Evolutionary conservation across 2,329 filamentous ascomycete species (phyloP), one percentile per base, ranked within the genome.

Genomic region (Xylariaceae sp.): DNA sequence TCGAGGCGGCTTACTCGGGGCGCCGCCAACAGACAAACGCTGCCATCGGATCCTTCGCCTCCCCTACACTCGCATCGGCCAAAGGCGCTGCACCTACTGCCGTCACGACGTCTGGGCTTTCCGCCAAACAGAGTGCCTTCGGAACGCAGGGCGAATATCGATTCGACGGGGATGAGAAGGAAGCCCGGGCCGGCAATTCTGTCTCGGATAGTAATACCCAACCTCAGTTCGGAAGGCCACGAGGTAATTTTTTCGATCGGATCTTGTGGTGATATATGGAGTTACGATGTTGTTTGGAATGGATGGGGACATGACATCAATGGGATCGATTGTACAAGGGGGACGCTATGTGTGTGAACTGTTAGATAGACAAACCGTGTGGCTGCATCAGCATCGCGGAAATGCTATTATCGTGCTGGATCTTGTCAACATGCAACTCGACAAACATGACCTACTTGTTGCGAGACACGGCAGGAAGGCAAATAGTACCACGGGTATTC

Each of bases 231-330:
- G 30, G 35, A 12, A 34, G 40, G 11, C 40, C 11, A 46, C n/a
- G 19, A 26, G 44, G 27, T 2, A 37, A 48, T 27, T 2, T 48
- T 32, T 47, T 59, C 47, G 49, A 42, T 39, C 39, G 42, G 29
- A 48, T 59, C 43, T 48, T 32, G n/a, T 59, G 57, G 57, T 59
- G 48, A 57, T 32, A 4, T 3, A 27, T 6, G 19, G 11, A 19
- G 8, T 35, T 30, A 11, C 8, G 37, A 37, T 12, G 2, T 51
- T 27, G 40, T 49, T 4, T 27, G 6, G 34, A 34, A 1, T 4
- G n/a, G 3, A 47, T 26, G 11, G 31, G 7, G 3, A 47, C 43
- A 26, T 19, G 29, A 39, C 3, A 12, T 35, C 11, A 35, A 44
- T 47, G 48, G 19, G 37, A 40, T 19, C 47, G n/a, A 34, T 34